Evolutionary conservation across 208 protist genomes (phyloP), one percentile per base, ranked within the genome.

Genomic region (Acanthamoeba culbertsoni): DNA sequence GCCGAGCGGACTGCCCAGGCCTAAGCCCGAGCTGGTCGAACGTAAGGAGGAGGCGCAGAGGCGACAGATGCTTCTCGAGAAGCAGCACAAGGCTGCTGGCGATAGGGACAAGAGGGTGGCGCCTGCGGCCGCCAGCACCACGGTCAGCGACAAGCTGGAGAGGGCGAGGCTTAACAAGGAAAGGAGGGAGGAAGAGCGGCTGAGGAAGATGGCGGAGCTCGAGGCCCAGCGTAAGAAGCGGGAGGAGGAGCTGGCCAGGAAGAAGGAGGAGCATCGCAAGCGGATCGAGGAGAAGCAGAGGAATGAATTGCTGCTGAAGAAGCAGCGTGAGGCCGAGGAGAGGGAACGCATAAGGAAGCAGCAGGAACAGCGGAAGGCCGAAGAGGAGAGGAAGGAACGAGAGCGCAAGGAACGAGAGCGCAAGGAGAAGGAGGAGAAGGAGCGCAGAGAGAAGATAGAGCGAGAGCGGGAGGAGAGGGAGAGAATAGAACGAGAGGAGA

Each of bases 151-250:
- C 28, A 84, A 84, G 73, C 6, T 55, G 2, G 73, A 84, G 73
- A 48, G 35, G 73, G 73, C 23, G 18, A 20, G 73, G 43, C 73
- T 84, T 31, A 84, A 84, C 73, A 20, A 43, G 28, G 73, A 84
- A 28, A 84, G 55, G 73, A 35, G 12, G 42, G 73, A 84, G n/a
- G 73, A 84, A n/a, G 73, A 84, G 45, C 73, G 73, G 7, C 28
- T 55, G 40, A 48, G 35, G 42, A 84, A 84, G 73, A 26, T 84
- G 73, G 73, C 73, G 28, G 73, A 84, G 73, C 46, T 84, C 37
- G 68, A 79, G 68, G 68, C 68, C 8, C 37, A 33, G 42, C 68
- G 68, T 31, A 84, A 84, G 73, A 84, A 84, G 73, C 46, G 55
- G 73, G 43, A 84, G 45, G 73, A 84, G 23, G 73, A 84, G 20